A percentile compares a stretch with the other conserved stretches of the same genome.
phyloP scores from a whole-genome alignment of 1,284 basidiomycete genomes.

The Ganoderma boninense region DNA sequence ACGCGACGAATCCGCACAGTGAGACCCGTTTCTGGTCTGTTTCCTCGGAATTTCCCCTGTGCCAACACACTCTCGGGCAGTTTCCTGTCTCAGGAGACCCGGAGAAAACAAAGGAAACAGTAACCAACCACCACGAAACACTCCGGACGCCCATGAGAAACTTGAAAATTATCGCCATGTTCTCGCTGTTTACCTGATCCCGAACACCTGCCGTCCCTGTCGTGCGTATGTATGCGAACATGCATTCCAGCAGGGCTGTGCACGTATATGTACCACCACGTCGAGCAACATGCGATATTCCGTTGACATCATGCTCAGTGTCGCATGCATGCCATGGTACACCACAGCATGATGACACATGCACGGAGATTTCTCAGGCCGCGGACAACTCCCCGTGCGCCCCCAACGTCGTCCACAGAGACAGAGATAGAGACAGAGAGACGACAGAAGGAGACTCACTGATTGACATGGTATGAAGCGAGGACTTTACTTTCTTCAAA shows the following conservation, averaged over 20 bases:
- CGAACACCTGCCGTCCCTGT: no score
- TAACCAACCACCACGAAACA: no score
- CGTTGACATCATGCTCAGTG: constrained; percentile 17
- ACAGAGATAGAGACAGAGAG: neutral
- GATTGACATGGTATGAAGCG: constrained; percentile 47
- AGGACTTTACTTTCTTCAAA: constrained; percentile 65
- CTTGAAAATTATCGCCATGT: no score
- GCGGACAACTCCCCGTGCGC: neutral
- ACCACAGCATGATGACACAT: neutral
- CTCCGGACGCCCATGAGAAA: no score
- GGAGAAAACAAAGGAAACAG: no score
- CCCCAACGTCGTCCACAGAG: neutral
- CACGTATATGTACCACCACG: neutral
- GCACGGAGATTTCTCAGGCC: constrained; percentile 16
- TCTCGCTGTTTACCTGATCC: no score
- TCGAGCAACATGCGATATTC: neutral
- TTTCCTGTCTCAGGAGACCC: no score
- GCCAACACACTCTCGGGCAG: no score
- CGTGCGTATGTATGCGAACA: neutral
- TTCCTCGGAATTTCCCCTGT: no score
- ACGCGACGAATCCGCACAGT: no score
- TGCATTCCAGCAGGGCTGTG: neutral
- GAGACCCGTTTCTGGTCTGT: no score
- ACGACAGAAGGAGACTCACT: constrained; percentile 30
- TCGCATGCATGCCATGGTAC: constrained; percentile 10